phyloP scores from a whole-genome alignment of 148 eudicot species.

The Rhododendron ferrugineum region DNA sequence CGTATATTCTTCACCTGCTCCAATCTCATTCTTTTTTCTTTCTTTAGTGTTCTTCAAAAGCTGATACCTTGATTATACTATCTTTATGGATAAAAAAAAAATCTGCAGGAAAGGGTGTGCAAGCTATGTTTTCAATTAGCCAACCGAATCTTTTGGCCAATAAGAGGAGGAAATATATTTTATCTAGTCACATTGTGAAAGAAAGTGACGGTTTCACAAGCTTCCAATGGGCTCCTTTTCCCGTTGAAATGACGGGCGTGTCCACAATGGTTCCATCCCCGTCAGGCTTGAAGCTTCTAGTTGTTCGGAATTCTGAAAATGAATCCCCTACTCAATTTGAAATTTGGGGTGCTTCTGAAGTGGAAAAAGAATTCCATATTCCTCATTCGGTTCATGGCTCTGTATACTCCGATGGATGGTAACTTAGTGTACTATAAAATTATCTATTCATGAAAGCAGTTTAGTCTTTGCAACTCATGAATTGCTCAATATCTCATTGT shows the following conservation, averaged over 20 bases:
- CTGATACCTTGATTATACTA: background rate
- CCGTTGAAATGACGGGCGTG: conserved; percentile 67
- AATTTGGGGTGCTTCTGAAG: conserved; percentile 67
- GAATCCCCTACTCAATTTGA: conserved; percentile 76
- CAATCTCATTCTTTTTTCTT: background rate
- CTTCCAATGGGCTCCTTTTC: conserved; percentile 86
- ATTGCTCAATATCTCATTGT: background rate
- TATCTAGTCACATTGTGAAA: conserved; percentile 48
- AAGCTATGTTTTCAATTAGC: conserved; percentile 60
- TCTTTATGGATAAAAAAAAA: background rate
- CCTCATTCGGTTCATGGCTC: conserved; percentile 75
- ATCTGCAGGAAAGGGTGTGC: conserved; percentile 49
- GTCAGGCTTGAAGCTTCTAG: conserved; percentile 86
- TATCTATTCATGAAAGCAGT: background rate
- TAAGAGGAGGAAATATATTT: conserved; percentile 54
- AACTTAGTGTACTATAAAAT: conserved; percentile 11
- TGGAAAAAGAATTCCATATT: conserved; percentile 73
- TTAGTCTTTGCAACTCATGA: background rate
- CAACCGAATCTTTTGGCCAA: conserved; percentile 83
- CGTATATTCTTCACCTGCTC: background rate
- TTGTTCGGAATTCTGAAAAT: conserved; percentile 66
- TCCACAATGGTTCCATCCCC: conserved; percentile 79
- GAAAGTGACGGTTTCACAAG: conserved; percentile 31
- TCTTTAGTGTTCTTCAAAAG: background rate
- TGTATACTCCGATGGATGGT: conserved; percentile 92